These are phyloP conservation scores for Cryptococcus neoformans DNA, from an alignment of 1,284 basidiomycete genomes.

Conservation along the genomic window DNA sequence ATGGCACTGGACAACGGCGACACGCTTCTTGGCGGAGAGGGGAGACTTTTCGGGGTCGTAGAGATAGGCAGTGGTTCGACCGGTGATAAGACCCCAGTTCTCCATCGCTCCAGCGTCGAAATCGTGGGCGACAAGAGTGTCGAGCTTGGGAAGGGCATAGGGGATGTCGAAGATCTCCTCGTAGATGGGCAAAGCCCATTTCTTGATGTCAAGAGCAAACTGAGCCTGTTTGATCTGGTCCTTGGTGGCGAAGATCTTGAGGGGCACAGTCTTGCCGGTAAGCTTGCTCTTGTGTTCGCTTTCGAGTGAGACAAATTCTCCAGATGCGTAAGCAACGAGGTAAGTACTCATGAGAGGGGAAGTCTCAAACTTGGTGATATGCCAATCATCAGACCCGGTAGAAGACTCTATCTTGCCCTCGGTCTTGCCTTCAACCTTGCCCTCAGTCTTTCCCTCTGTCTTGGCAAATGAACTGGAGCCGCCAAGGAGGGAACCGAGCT, in stretches of 20 bases:
- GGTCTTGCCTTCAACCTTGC: conserved; percentile 40
- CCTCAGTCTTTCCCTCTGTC: conserved; percentile 29
- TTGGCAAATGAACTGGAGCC: conserved; percentile 28
- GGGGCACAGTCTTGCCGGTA: conserved; percentile 74
- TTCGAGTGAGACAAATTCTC: conserved; percentile 71
- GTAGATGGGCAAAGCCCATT: conserved; percentile 82
- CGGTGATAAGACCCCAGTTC: conserved; percentile 93
- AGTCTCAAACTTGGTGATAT: conserved; percentile 71
- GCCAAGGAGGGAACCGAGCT: conserved; percentile 46
- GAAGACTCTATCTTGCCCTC: conserved; percentile 46
- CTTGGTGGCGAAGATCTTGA: conserved; percentile 85
- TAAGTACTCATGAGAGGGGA: conserved; percentile 86
- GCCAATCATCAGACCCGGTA: conserved; percentile 56
- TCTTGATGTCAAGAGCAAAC: conserved; percentile 82
- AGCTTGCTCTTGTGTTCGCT: conserved; percentile 76
- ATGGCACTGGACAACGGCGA: conserved; percentile 66
- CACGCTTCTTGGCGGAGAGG: conserved; percentile 70
- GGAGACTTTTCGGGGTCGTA: conserved; percentile 76
- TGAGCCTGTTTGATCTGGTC: conserved; percentile 71
- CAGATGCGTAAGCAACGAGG: conserved; percentile 88
- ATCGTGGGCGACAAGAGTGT: conserved; percentile 76
- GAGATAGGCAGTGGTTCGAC: conserved; percentile 77
- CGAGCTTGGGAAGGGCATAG: conserved; percentile 89
- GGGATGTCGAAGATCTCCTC: conserved; percentile 88
- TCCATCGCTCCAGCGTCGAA: conserved; percentile 96